phyloP scores from a whole-genome alignment of 2,329 filamentous ascomycete genomes.

The Paecilomyces dactylethromorphus region DNA sequence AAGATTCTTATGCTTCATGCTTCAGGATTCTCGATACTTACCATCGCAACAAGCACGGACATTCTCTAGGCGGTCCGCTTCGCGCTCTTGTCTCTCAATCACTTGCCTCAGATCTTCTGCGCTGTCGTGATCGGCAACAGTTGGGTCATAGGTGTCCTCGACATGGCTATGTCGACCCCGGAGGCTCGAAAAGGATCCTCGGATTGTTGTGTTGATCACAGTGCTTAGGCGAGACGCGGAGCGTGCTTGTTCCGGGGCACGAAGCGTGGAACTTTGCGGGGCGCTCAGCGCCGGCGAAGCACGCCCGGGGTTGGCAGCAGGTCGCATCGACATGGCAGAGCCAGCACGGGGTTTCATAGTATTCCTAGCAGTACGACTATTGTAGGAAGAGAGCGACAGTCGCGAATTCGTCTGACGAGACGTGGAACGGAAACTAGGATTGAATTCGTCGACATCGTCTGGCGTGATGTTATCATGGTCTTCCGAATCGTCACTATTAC shows the following conservation, averaged over 20 bases:
- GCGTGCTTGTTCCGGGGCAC: constrained; percentile 27
- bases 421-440: constrained; percentile 56
- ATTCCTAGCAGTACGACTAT: constrained; percentile 64
- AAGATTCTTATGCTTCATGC: not conserved
- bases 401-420: constrained; percentile 48
- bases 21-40: constrained; percentile 44
- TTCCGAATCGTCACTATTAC: constrained; percentile 52
- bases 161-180: constrained; percentile 34
- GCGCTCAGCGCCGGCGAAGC: constrained; percentile 29
- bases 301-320: constrained; percentile 28
- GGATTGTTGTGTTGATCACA: constrained; percentile 42
- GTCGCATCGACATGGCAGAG: constrained; percentile 32
- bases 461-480: constrained; percentile 52
- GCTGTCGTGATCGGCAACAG: constrained; percentile 55
- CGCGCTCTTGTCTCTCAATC: constrained; percentile 60
- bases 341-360: constrained; percentile 50
- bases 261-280: constrained; percentile 26
- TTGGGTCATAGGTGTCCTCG: constrained; percentile 31
- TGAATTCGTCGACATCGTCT: constrained; percentile 71
- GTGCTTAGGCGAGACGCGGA: constrained; percentile 43
- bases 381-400: constrained; percentile 70
- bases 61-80: constrained; percentile 80
- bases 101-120: constrained; percentile 76
- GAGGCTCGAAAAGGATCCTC: constrained; percentile 45
- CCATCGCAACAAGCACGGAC: constrained; percentile 96